Evolutionary conservation across 2,329 filamentous ascomycete genomes (phyloP), one percentile per base, ranked within the genome.

Genomic region (Neodidymelliopsis sp.): DNA sequence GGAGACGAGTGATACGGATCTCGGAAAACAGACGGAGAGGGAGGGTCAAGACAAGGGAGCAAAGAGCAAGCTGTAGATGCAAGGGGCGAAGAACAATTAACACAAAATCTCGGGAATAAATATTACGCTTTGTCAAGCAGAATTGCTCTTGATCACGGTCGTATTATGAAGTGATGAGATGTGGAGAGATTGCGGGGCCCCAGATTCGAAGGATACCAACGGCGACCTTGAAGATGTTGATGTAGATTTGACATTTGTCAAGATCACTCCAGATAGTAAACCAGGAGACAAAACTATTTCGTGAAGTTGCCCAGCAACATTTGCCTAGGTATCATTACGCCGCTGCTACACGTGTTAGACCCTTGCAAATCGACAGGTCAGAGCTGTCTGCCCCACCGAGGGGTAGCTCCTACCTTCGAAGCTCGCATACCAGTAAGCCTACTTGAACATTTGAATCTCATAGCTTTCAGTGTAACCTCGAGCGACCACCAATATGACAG

Each of bases 401-500:
- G 55, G 55, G 49, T 33, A 53, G 41, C 51, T 52, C 18, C 27
- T 15, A 35, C 23, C 15, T 11, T 25, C 18, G 15, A 16, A 45
- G 31, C 40, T 19, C 10, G 12, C 15, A 13, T 27, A 23, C n/a
- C 43, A 31, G 19, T 28, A 41, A 16, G 19, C 11, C 15, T 13
- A 16, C 36, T n/a, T 46, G 23, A 27, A 12, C 34, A 28, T 12
- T 51, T 37, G 28, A 16, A 30, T 27, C 24, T 27, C 19, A n/a
- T 25, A 18, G 11, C 25, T 28, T 8, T 25, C 37, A 25, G 11
- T 19, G 23, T n/a, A 16, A 12, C 6, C 29, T 43, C 31, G 13
- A 31, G 15, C 39, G 20, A 15, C 10, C 28, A 3, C 44, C 53
- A 65, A 27, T 6, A 73, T 73, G 70, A 54, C 69, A 23, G 63